Evolutionary conservation across 2,329 filamentous ascomycete genomes (phyloP).

Genomic region (Chaetomium sp.): DNA sequence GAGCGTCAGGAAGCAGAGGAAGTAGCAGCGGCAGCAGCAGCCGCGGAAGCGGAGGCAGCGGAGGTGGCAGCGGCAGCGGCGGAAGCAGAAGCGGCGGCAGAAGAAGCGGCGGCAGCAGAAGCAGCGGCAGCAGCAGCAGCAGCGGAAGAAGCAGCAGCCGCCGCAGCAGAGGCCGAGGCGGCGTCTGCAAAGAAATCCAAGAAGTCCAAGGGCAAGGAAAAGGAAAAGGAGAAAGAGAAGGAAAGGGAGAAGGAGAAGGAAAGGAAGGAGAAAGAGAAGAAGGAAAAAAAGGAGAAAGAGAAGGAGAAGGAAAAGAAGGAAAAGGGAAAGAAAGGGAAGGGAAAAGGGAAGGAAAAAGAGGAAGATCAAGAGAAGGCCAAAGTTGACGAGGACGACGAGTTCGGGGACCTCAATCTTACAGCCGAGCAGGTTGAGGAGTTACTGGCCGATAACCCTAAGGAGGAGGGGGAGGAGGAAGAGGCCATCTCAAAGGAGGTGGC

Average conservation of each 20-base stretch:
- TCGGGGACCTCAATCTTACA: conserved; percentile 44
- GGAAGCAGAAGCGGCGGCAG: conserved; percentile 3
- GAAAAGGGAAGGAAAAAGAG: conserved; percentile 38
- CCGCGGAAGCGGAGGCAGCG: conserved; percentile 32
- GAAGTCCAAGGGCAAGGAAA: conserved; percentile 39
- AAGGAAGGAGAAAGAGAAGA: conserved; percentile 14
- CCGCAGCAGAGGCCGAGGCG: conserved; percentile 27
- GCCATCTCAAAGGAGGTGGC: conserved; percentile 38
- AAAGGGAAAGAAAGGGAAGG: conserved; percentile 29
- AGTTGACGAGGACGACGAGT: conserved; percentile 38
- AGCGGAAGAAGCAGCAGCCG: conserved; percentile 32
- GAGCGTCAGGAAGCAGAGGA: conserved; percentile 30
- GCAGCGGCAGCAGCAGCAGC: conserved; percentile 29
- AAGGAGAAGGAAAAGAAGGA: conserved; percentile 38
- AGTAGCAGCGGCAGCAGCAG: conserved; percentile 33
- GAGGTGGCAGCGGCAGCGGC: conserved; percentile 27
- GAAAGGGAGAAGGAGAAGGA: conserved; percentile 19
- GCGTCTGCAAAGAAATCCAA: conserved; percentile 46
- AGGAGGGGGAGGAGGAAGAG: conserved; percentile 28
- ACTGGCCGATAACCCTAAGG: conserved; percentile 36
- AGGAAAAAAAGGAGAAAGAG: conserved; percentile 23
- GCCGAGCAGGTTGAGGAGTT: conserved; percentile 50
- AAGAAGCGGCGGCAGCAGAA: conserved; percentile 27
- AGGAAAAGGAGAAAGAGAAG: conserved; percentile 27
- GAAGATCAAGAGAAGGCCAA: conserved; percentile 31